Conservation (phyloP, 768 basidiomycete genomes). For the Mrakia frigida region DNA sequence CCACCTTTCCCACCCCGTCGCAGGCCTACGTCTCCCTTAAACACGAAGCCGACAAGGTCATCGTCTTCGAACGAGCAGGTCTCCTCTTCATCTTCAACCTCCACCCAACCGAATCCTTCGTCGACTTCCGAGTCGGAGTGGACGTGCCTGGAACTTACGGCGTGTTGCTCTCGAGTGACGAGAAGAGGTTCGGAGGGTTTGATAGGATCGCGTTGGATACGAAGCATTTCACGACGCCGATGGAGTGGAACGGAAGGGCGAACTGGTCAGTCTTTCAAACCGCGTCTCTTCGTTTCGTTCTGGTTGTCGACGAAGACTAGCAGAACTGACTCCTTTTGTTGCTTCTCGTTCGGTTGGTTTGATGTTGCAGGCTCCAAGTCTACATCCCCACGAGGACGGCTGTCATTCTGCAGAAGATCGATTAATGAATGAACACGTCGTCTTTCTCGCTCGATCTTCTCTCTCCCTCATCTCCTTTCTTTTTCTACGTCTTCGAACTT, state of each 20-base stretch:
- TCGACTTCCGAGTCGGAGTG: slow-evolving; percentile 89
- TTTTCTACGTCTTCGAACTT: background rate
- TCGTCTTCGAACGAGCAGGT: slow-evolving; percentile 90
- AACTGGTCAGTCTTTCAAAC: slow-evolving; percentile 54
- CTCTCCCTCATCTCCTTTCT: background rate
- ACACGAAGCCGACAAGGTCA: slow-evolving; percentile 83
- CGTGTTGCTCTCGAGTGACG: slow-evolving; percentile 75
- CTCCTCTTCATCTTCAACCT: slow-evolving; percentile 97
- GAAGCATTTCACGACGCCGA: slow-evolving; percentile 69
- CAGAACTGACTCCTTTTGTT: background rate
- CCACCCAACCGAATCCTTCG: slow-evolving; percentile 81
- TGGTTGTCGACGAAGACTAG: no score
- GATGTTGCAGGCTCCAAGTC: slow-evolving; percentile 54
- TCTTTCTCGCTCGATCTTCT: slow-evolving; percentile 2
- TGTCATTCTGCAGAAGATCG: slow-evolving; percentile 53
- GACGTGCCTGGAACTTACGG: slow-evolving; percentile 76
- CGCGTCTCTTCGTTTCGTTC: background rate
- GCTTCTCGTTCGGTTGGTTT: background rate
- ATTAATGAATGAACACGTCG: slow-evolving; percentile 1
- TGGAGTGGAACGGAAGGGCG: slow-evolving; percentile 88
- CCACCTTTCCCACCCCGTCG: background rate
- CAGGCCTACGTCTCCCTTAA: slow-evolving; percentile 92
- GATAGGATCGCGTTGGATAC: slow-evolving; percentile 63
- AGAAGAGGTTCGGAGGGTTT: slow-evolving; percentile 83
- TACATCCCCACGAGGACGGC: slow-evolving; percentile 66